A percentile compares a stretch with the other conserved stretches of the same genome.
phyloP scores from a whole-genome alignment of 805 yeast genomes.

The Spencermartinsiella europaea region DNA sequence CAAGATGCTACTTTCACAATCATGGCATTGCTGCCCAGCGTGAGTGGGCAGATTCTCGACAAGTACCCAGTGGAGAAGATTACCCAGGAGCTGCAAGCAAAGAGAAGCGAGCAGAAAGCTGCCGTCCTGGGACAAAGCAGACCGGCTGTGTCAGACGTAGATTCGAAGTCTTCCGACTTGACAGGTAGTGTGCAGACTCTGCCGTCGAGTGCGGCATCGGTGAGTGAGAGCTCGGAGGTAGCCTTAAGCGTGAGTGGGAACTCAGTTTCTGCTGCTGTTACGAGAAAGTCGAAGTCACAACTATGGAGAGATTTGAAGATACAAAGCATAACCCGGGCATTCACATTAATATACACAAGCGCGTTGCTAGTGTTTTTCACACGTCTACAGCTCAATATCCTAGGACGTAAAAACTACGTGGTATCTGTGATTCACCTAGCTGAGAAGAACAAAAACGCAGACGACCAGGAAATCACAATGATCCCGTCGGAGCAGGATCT shows the following conservation, averaged over 20 bases:
- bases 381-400: slow-evolving; percentile 77
- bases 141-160: slow-evolving; percentile 2
- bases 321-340: slow-evolving; percentile 64
- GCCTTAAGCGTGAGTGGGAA: slow-evolving; percentile 17
- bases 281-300: slow-evolving; percentile 52
- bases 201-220: slow-evolving; percentile 7
- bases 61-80: slow-evolving; percentile 66
- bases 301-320: slow-evolving; percentile 81
- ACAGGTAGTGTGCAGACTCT: slow-evolving; percentile 15
- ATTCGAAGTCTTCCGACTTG: slow-evolving; percentile 1
- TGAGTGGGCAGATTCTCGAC: slow-evolving; percentile 58
- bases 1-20: slow-evolving; percentile 83
- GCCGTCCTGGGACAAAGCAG: background rate
- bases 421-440: slow-evolving; percentile 73
- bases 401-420: slow-evolving; percentile 81
- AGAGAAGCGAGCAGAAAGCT: slow-evolving; percentile 34
- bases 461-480: slow-evolving; percentile 21
- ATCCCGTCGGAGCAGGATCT: slow-evolving; percentile 25
- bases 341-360: slow-evolving; percentile 64
- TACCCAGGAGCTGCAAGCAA: slow-evolving; percentile 61
- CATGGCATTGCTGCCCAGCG: slow-evolving; percentile 72
- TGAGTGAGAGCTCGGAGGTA: slow-evolving; percentile 8
- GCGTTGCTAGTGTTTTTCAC: slow-evolving; percentile 72
- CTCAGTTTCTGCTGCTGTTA: slow-evolving; percentile 12
- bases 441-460: slow-evolving; percentile 32